Conservation (phyloP, 2,329 filamentous ascomycete species). For the Penicillium sp. region DNA sequence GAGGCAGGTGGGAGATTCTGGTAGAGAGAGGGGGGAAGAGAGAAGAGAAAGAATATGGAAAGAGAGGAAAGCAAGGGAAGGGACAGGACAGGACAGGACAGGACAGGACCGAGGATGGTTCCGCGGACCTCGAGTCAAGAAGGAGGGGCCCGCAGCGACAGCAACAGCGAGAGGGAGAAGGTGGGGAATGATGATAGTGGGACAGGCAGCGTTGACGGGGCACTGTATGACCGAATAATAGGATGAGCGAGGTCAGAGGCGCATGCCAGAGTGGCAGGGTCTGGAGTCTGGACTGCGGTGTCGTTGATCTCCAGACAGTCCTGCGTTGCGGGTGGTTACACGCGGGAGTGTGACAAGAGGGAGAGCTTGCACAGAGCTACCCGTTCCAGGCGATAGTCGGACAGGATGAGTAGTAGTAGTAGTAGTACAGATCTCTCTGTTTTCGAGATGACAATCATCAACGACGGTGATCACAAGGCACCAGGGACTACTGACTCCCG, state of each 20-base stretch:
- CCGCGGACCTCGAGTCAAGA: conserved; percentile 15
- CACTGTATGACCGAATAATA: conserved; percentile 14
- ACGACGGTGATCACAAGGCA: conserved; percentile 1
- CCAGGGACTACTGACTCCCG: neutral
- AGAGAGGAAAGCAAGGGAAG: conserved; percentile 5
- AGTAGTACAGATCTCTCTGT: no score
- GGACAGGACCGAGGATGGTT: conserved; percentile 5
- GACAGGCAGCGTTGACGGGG: conserved; percentile 19
- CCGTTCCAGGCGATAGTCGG: neutral
- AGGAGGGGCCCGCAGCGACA: conserved; percentile 20
- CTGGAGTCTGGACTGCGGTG: neutral
- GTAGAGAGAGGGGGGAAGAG: neutral
- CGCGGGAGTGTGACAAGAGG: neutral
- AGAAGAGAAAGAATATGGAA: neutral
- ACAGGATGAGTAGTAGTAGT: neutral
- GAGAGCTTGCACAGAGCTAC: neutral
- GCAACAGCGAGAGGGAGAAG: neutral
- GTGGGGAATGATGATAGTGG: conserved; percentile 27
- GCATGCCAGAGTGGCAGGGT: neutral
- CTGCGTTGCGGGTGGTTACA: neutral
- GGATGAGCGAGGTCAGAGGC: neutral
- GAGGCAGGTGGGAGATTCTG: neutral
- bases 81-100: neutral
- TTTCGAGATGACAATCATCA: no score
- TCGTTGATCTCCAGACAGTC: neutral